A percentile compares a stretch with the other conserved stretches of the same genome.
phyloP scores from a whole-genome alignment of 148 eudicot species.

The Fagopyrum homotropicum region DNA sequence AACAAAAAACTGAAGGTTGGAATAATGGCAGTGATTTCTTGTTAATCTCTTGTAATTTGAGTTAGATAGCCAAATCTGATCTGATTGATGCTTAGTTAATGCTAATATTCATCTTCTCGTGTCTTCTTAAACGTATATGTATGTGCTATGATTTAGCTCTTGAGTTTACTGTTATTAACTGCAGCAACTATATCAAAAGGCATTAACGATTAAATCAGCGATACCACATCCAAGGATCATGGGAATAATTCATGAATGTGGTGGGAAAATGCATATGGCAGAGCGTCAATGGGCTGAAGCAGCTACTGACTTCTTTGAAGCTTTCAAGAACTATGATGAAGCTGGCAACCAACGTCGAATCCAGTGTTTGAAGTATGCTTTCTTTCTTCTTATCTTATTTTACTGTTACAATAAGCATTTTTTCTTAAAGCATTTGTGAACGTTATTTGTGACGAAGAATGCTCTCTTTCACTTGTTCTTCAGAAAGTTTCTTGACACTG shows the following conservation, averaged over 20 bases:
- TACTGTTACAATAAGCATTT: not conserved
- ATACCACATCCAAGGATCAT: conserved; percentile 98
- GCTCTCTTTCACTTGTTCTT: not conserved
- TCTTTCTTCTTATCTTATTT: not conserved
- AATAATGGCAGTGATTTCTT: not conserved
- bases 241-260: conserved; percentile 99
- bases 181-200: conserved; percentile 95
- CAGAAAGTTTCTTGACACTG: not conserved
- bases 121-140: not conserved
- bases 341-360: conserved; percentile 93
- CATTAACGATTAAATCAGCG: conserved; percentile 90
- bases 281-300: conserved; percentile 98
- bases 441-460: not conserved
- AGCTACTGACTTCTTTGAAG: conserved; percentile 97
- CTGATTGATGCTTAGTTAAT: not conserved
- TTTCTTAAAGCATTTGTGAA: not conserved
- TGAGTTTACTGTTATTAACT: conserved; percentile 17
- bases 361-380: conserved; percentile 85
- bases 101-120: not conserved
- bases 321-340: conserved; percentile 98
- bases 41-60: not conserved
- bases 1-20: conserved; percentile 94
- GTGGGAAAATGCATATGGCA: conserved; percentile 99
- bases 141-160: conserved; percentile 3
- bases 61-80: not conserved